These are phyloP conservation scores for Leishmania tropica DNA, from an alignment of 208 protist genomes.

Conservation along the genomic window DNA sequence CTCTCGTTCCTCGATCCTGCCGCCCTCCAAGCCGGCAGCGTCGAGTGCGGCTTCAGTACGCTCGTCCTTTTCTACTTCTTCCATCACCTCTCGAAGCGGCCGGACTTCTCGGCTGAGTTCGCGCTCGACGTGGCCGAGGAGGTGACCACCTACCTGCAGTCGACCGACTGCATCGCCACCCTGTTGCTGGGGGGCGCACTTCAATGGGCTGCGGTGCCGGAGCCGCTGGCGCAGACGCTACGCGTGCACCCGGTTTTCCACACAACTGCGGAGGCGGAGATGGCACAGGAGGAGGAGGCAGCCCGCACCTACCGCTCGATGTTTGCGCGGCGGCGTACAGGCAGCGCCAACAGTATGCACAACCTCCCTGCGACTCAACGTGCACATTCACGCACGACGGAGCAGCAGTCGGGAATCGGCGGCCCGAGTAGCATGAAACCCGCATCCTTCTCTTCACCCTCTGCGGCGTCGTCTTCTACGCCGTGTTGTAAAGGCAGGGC, in stretches of 20 bases:
- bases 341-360: not conserved
- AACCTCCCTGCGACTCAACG: not conserved
- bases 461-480: not conserved
- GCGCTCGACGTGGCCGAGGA: constrained; percentile 60
- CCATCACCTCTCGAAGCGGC: constrained; percentile 66
- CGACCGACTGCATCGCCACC: constrained; percentile 70
- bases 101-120: constrained; percentile 83
- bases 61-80: constrained; percentile 85
- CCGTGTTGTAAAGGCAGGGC: not conserved
- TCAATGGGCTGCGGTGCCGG: constrained; percentile 49
- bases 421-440: not conserved
- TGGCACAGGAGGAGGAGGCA: constrained; percentile 30
- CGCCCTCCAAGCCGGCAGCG: constrained; percentile 37
- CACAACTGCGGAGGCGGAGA: constrained; percentile 13
- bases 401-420: not conserved
- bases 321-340: constrained; percentile 5
- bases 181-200: constrained; percentile 68
- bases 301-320: constrained; percentile 23
- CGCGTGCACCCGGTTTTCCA: constrained; percentile 33
- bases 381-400: not conserved
- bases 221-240: constrained; percentile 41
- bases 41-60: constrained; percentile 65
- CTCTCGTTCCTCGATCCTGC: constrained; percentile 45
- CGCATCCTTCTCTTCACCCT: not conserved
- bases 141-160: constrained; percentile 71